Conservation (phyloP, 108 stramenopile genomes). For the Seminavis robusta region DNA sequence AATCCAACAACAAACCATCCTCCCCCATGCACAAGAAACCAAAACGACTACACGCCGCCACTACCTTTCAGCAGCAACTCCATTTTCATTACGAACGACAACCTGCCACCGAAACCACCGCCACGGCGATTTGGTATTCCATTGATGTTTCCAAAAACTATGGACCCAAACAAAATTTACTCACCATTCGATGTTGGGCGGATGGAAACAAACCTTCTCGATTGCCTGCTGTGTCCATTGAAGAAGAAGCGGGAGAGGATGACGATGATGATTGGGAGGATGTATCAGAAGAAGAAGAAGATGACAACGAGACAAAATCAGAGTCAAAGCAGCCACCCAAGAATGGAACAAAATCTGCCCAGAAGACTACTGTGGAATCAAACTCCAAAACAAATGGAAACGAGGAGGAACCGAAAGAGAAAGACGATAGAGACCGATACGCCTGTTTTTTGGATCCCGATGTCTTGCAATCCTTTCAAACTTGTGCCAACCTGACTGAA, state of each 20-base stretch:
- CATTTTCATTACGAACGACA: constrained; percentile 35
- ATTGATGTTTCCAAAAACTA: constrained; percentile 59
- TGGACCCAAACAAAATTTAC: constrained; percentile 43
- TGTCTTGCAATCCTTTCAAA: constrained; percentile 40
- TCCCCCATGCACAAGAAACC: constrained; percentile 1
- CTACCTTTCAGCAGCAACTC: constrained; percentile 12
- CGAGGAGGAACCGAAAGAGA: not conserved
- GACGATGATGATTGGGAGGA: constrained; percentile 42
- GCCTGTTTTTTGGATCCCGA: constrained; percentile 71
- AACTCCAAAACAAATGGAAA: constrained; percentile 6
- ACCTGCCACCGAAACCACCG: constrained; percentile 1
- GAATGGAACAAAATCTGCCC: not conserved
- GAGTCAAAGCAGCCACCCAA: not conserved
- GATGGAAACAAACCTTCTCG: constrained; percentile 41
- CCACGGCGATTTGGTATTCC: constrained; percentile 41
- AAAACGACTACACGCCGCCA: not conserved
- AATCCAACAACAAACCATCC: constrained; percentile 28
- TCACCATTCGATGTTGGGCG: constrained; percentile 55
- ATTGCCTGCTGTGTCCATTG: constrained; percentile 45
- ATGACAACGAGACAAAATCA: constrained; percentile 2
- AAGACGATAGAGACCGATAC: constrained; percentile 40
- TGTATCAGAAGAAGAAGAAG: constrained; percentile 33
- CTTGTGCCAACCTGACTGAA: constrained; percentile 16
- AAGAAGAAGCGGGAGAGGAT: constrained; percentile 31
- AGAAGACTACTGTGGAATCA: constrained; percentile 3